Base-by-base conservation (phyloP, 371 early-diverging fungal species). In the Apophysomyces trapeziformis region DNA sequence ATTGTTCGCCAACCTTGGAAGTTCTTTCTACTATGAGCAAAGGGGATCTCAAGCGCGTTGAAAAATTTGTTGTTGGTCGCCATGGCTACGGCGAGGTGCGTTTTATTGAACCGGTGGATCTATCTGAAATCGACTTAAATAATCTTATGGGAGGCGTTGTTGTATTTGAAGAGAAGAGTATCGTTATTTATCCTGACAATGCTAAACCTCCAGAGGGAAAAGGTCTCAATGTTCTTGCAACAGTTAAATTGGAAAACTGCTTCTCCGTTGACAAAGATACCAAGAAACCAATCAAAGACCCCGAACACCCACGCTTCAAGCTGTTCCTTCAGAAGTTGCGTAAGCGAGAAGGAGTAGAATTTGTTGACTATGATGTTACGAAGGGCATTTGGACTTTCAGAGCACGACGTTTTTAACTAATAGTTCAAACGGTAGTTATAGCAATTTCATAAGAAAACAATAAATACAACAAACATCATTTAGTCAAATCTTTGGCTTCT, bases 331-430 rank as follows among this genome's bases (percentile, higher is more conserved):
- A 85, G 46, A 87, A 87, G 32, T 80, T 98, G 47, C 84, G 86
- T 63, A 74, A 72, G 4, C 85, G 90, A 8, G 73, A 84, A 6
- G 90, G 90, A 39, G 94, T 94, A 4, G 77, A 87, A 56, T 95
- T 96, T 77, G 70, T 95, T 21, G 89, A 86, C 56, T 97, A 90
- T 77, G 83, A 88, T 39, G 69, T 80, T 11, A 70, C 75, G 1
- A 87, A 86, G n/a, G 96, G 97, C 26, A 81, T 79, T 0, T 98
- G 99, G 99, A 85, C 78, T 13, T 98, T 98, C 75, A 77, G 82
- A 18, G 96, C 96, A 8, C 85, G 93, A 61, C 93, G 93, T 69
- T 98, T 98, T 74, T 92, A 21, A 21, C 21, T 32, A 21, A 7
- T 50, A 50, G 32, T 50, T 21, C n/a, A 71, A 79, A 56, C 93